A percentile compares a stretch with the other conserved stretches of the same genome.
phyloP scores from a whole-genome alignment of 2,329 filamentous ascomycete genomes.

The Fusarium mangiferae region DNA sequence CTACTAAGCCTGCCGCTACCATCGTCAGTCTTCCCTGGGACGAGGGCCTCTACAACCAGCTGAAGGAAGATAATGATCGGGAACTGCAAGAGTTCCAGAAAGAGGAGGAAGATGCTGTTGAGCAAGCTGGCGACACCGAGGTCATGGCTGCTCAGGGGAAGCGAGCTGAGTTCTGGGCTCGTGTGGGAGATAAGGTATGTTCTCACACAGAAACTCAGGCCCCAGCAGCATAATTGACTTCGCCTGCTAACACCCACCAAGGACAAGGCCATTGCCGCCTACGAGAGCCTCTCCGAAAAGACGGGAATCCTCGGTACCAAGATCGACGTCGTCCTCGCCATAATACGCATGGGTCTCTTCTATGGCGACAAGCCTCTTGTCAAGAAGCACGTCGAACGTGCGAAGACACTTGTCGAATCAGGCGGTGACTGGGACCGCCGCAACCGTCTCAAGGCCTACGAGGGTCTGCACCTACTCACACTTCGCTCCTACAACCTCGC shows the following conservation, averaged over 20 bases:
- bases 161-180: constrained; percentile 94
- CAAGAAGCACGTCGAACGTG: constrained; percentile 93
- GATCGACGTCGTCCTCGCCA: constrained; percentile 95
- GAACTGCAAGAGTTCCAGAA: constrained; percentile 82
- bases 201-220: not conserved
- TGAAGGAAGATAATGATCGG: constrained; percentile 80
- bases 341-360: constrained; percentile 95
- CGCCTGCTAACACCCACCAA: constrained; percentile 51
- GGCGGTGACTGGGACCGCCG: constrained; percentile 98
- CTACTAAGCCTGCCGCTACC: constrained; percentile 72
- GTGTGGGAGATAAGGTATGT: constrained; percentile 91
- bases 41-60: constrained; percentile 82
- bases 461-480: constrained; percentile 91
- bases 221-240: not conserved
- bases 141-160: constrained; percentile 92
- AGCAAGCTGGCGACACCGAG: constrained; percentile 97
- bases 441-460: constrained; percentile 98
- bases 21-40: constrained; percentile 87
- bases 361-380: constrained; percentile 93
- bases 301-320: constrained; percentile 96
- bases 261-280: constrained; percentile 94
- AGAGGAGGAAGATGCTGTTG: constrained; percentile 91
- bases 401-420: constrained; percentile 88
- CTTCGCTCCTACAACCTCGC: constrained; percentile 90
- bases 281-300: constrained; percentile 95